These are phyloP conservation scores for Podospora comata DNA, from an alignment of 495 filamentous ascomycete species.

Conservation along the genomic window DNA sequence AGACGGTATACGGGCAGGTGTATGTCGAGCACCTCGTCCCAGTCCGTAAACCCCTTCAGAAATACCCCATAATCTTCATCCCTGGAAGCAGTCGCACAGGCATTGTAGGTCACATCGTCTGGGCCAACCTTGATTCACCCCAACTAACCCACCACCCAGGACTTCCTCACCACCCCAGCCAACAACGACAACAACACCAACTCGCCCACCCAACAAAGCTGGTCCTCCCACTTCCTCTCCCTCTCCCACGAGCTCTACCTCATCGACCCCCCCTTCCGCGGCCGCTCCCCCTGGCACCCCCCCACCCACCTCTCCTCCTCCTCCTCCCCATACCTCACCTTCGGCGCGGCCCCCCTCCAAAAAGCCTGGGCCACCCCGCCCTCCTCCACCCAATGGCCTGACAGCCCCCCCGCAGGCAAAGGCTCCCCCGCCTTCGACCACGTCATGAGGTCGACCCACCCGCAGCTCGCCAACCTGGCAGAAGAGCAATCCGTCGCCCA, in stretches of 20 bases:
- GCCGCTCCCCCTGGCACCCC: conserved; percentile 35
- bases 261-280: conserved; percentile 42
- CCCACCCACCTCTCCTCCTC: conserved; percentile 22
- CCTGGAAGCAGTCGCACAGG: conserved; percentile 50
- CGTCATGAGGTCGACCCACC: conserved; percentile 48
- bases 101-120: conserved; percentile 32
- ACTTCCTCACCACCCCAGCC: conserved; percentile 41
- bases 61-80: conserved; percentile 50
- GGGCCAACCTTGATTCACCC: not conserved
- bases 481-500: conserved; percentile 44
- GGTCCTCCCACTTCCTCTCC: conserved; percentile 49
- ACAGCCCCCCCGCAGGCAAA: conserved; percentile 32
- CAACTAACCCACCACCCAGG: conserved; percentile 23
- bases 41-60: conserved; percentile 19
- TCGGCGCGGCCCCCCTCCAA: conserved; percentile 38
- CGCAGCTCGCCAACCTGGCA: conserved; percentile 37
- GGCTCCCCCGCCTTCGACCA: conserved; percentile 52
- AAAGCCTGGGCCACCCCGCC: conserved; percentile 34
- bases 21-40: conserved; percentile 57
- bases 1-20: conserved; percentile 49
- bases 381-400: conserved; percentile 52
- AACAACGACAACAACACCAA: not conserved
- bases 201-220: conserved; percentile 30
- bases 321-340: conserved; percentile 23
- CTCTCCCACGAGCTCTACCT: conserved; percentile 47